phyloP scores from a whole-genome alignment of 495 filamentous ascomycete species.

The Lasiosphaeria miniovina region DNA sequence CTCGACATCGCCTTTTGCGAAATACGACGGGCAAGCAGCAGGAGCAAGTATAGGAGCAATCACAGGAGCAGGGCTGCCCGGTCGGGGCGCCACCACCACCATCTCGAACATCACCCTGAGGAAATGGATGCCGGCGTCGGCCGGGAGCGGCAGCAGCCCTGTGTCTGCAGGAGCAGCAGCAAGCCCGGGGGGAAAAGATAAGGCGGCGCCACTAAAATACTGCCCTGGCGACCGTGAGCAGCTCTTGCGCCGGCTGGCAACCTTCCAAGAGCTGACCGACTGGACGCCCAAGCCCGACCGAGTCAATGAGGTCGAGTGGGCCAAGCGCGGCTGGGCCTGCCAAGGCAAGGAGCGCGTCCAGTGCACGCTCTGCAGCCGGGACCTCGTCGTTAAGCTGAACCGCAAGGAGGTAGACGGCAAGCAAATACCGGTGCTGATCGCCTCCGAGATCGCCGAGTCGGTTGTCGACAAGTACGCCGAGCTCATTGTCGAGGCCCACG shows the following conservation, averaged over 20 bases:
- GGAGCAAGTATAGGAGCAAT: no score
- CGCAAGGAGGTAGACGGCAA: slow-evolving; percentile 63
- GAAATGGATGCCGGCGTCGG: slow-evolving; percentile 36
- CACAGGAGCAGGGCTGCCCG: not conserved
- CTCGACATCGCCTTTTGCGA: slow-evolving; percentile 20
- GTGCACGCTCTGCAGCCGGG: slow-evolving; percentile 78
- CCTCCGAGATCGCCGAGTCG: slow-evolving; percentile 56
- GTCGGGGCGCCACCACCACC: slow-evolving; percentile 26
- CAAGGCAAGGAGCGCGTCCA: slow-evolving; percentile 75
- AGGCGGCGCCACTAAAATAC: slow-evolving; percentile 44
- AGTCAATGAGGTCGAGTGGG: slow-evolving; percentile 92
- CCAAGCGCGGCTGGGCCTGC: slow-evolving; percentile 89
- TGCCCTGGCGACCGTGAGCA: slow-evolving; percentile 79
- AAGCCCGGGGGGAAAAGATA: not conserved
- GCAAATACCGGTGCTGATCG: slow-evolving; percentile 51
- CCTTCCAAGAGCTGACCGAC: slow-evolving; percentile 83
- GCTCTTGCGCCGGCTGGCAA: slow-evolving; percentile 78
- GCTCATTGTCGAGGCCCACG: slow-evolving; percentile 71
- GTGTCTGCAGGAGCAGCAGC: slow-evolving; percentile 2
- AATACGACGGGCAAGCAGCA: slow-evolving; percentile 16
- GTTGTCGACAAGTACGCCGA: slow-evolving; percentile 75
- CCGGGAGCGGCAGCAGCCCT: slow-evolving; percentile 3
- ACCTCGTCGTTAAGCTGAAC: slow-evolving; percentile 78
- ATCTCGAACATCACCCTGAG: slow-evolving; percentile 42
- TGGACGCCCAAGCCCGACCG: slow-evolving; percentile 80